These are phyloP conservation scores for Grosmannia serpens DNA, from an alignment of 2,329 filamentous ascomycete genomes.

Conservation along the genomic window DNA sequence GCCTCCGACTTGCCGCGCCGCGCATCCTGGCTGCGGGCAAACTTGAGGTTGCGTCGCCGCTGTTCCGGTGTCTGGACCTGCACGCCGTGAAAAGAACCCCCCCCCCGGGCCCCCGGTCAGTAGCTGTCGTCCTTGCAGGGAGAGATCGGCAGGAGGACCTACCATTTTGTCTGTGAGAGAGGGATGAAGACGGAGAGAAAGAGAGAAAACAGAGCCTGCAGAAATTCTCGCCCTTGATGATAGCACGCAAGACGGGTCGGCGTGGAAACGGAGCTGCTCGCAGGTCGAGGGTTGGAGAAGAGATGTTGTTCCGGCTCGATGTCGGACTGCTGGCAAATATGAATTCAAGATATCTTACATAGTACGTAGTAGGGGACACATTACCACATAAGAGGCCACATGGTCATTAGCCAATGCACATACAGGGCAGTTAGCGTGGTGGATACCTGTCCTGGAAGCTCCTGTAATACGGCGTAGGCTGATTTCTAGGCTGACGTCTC, in stretches of 20 bases:
- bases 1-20: constrained; percentile 65
- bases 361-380: background rate
- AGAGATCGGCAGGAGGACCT: background rate
- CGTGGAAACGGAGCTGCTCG: background rate
- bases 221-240: too few species aligned
- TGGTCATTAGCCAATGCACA: background rate
- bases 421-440: background rate
- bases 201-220: background rate
- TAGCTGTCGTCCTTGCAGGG: background rate
- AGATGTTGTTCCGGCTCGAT: background rate
- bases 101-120: background rate
- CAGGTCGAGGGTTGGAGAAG: background rate
- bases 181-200: background rate
- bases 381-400: background rate
- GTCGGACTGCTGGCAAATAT: background rate
- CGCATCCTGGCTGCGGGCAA: constrained; percentile 58
- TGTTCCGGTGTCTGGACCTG: constrained; percentile 79
- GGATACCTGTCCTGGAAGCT: background rate
- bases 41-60: constrained; percentile 69
- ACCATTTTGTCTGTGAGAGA: constrained; percentile 13
- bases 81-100: background rate
- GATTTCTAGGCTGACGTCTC: background rate
- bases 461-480: background rate
- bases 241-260: background rate
- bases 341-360: too few species aligned